Evolutionary conservation across 176 grass and related monocot genomes (phyloP).

Genomic region (Tillandsia leiboldiana): DNA sequence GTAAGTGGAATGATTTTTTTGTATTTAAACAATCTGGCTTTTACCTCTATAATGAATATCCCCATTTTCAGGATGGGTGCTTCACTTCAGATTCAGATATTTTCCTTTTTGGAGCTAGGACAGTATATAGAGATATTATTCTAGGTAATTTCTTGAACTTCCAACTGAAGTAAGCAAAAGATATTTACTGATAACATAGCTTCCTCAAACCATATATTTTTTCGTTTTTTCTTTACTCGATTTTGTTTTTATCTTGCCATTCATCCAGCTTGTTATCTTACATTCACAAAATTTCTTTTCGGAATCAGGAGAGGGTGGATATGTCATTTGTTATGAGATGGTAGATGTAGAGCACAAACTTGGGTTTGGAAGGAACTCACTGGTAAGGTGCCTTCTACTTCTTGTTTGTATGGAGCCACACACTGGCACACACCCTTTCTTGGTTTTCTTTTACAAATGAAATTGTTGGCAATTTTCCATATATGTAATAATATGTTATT

Average conservation of each 20-base stretch:
- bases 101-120: constrained; percentile 89
- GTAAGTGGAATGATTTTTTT: constrained; percentile 39
- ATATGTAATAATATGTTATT: neutral
- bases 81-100: constrained; percentile 86
- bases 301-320: constrained; percentile 56
- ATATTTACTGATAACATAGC: neutral
- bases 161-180: neutral
- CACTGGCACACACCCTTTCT: neutral
- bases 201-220: neutral
- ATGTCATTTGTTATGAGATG: constrained; percentile 85
- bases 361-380: constrained; percentile 85
- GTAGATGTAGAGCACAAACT: constrained; percentile 80
- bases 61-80: constrained; percentile 69
- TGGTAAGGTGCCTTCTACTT: constrained; percentile 41
- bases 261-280: neutral
- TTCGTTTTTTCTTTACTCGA: neutral
- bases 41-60: neutral
- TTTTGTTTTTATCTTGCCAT: neutral
- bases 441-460: neutral
- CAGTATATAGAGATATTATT: constrained; percentile 90
- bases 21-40: neutral
- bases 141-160: constrained; percentile 37
- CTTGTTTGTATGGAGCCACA: constrained; percentile 6
- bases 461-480: neutral
- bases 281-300: constrained; percentile 28